A percentile compares a stretch with the other conserved stretches of the same genome.
Conservation (phyloP, 305 asterid species). For the Fraxinus sp. region DNA sequence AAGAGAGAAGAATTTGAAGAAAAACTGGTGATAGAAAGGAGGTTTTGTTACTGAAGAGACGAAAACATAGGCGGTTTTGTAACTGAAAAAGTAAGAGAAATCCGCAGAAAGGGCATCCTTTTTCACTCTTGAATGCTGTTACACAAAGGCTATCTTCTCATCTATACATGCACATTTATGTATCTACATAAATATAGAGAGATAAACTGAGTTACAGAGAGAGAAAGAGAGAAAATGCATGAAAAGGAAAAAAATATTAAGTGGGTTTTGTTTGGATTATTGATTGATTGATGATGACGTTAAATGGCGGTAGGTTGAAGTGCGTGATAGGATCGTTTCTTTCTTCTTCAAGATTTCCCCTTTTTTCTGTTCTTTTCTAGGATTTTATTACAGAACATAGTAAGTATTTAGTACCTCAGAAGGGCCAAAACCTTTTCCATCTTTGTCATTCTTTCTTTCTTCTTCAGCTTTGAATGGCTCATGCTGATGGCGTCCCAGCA, state of each 20-base stretch:
- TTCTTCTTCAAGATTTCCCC: background rate
- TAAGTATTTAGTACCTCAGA: background rate
- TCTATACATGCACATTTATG: slow-evolving; percentile 26
- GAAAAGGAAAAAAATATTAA: slow-evolving; percentile 23
- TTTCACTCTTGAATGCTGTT: slow-evolving; percentile 36
- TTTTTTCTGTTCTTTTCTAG: background rate
- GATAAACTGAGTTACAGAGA: background rate
- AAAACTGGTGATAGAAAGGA: background rate
- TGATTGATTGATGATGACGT: slow-evolving; percentile 30
- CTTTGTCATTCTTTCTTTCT: slow-evolving; percentile 23
- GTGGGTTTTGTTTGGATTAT: slow-evolving; percentile 37
- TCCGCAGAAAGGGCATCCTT: slow-evolving; percentile 25
- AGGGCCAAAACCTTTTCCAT: background rate
- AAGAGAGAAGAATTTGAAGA: background rate
- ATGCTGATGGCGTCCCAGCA: slow-evolving; percentile 30
- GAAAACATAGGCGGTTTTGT: slow-evolving; percentile 61
- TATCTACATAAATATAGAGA: slow-evolving; percentile 12
- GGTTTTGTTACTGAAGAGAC: slow-evolving; percentile 33
- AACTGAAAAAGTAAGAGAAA: slow-evolving; percentile 45
- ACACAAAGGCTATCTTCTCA: slow-evolving; percentile 17
- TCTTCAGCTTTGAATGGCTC: slow-evolving; percentile 46
- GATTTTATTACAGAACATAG: background rate
- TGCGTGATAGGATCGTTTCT: slow-evolving; percentile 31
- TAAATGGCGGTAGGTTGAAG: slow-evolving; percentile 43
- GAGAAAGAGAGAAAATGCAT: slow-evolving; percentile 10